Evolutionary conservation across 2,329 filamentous ascomycete genomes (phyloP), one percentile per base, ranked within the genome.

Genomic region (Hyphodiscus sp.): DNA sequence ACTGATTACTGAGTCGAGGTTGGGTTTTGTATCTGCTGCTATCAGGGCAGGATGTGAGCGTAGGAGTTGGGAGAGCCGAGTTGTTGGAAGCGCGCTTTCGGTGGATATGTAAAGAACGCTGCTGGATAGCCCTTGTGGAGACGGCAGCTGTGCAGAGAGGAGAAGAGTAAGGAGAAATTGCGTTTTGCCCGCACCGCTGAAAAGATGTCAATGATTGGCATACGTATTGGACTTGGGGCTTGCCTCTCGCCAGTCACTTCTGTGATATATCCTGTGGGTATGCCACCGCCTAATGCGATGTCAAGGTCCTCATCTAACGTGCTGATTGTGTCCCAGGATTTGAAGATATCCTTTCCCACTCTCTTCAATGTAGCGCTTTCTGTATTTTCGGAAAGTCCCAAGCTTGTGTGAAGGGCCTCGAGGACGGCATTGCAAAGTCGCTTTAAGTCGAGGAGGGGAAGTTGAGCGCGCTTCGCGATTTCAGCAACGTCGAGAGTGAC

Each of bases 31-130:
- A 16, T 70, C 59, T 60, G 16, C 80, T 66, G 20, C 63, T 63
- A 23, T 69, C 53, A 95, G 76, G 48, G 76, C 66, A 0, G 86
- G 83, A 68, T 95, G 83, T 45, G 74, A 75, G 20, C 75, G 69
- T 1, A 96, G 79, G 58, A 99, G 83, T 69, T 97, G 91, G 0
- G 82, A 73, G 0, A 99, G 81, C 19, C 94, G 88, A 2, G 75
- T 81, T 6, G 92, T 97, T 19, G 91, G 84, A 1, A 99, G 80
- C 0, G 88, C 78, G 0, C 90, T 85, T 73, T 99, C 94, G 44
- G 94, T 97, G 1, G 91, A 95, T 64, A 99, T 88, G 75, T 99
- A 99, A 38, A 99, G 78, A 0, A 89, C 86, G n/a, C 83, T 79
- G 56, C 83, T 83, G 41, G 80, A 80, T 0, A 91, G 77, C 6